A percentile compares a stretch with the other conserved stretches of the same genome.
phyloP scores from a whole-genome alignment of 2,329 filamentous ascomycete species.

The Colletotrichum paranaense region DNA sequence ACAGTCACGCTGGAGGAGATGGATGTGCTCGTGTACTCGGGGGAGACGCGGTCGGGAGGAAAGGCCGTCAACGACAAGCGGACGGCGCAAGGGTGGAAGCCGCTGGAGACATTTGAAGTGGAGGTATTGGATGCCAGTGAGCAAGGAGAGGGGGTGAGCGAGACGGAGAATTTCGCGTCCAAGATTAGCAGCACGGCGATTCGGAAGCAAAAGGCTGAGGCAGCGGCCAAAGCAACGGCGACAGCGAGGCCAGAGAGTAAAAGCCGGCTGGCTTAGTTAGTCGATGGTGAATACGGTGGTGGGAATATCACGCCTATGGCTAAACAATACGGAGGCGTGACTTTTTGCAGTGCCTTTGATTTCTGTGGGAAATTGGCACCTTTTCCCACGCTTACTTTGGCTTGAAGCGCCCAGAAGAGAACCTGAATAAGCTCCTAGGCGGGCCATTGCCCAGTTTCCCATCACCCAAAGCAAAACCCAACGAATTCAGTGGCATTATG shows the following conservation, averaged over 20 bases:
- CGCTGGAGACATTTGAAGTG: slow-evolving; percentile 86
- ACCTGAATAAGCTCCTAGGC: too few species aligned
- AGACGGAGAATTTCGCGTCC: slow-evolving; percentile 73
- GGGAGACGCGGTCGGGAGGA: slow-evolving; percentile 87
- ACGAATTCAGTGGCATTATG: too few species aligned
- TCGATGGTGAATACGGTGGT: background rate
- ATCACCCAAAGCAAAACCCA: too few species aligned
- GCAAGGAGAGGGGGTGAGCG: slow-evolving; percentile 51
- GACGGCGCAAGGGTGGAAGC: slow-evolving; percentile 78
- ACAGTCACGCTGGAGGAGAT: slow-evolving; percentile 86
- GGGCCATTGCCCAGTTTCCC: too few species aligned
- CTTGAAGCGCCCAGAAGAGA: too few species aligned
- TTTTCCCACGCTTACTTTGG: too few species aligned
- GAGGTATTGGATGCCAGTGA: slow-evolving; percentile 83
- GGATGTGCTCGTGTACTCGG: slow-evolving; percentile 85
- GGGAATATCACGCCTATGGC: background rate
- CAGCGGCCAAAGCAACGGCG: background rate
- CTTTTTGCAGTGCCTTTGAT: background rate
- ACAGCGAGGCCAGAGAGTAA: slow-evolving; percentile 3
- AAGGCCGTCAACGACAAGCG: slow-evolving; percentile 88
- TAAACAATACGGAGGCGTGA: background rate
- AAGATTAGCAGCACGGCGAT: slow-evolving; percentile 96
- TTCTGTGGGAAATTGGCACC: background rate
- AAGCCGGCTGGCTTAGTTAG: slow-evolving; percentile 1
- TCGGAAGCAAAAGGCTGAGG: slow-evolving; percentile 59